Evolutionary conservation across 768 basidiomycete genomes (phyloP), one percentile per base, ranked within the genome.

Genomic region (Suillus cothurnatus): DNA sequence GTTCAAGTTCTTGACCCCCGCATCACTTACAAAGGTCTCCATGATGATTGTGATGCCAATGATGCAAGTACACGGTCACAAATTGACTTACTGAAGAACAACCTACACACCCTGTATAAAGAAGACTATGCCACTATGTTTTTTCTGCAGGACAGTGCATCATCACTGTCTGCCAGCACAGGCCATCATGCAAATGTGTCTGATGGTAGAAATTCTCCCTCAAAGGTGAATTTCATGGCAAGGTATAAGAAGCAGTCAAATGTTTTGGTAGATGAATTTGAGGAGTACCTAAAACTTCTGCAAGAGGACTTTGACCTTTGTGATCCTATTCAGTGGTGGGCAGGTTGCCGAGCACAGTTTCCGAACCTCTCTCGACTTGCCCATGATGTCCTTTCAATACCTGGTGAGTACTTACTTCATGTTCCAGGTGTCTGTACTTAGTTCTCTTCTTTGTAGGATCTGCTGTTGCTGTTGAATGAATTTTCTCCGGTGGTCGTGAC

Each of bases 341-440:
- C 26, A 8, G 49, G 49, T 26, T 15, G 6, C 49, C 3, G 6
- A 26, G 49, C 49, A 49, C 49, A 50, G 14, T 50, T 50, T 26
- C 49, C 23, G 4, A 50, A 50, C 49, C 26, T 50, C 23, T 50
- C 49, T 50, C 1, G 6, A 26, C 49, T 50, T 26, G 23, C 23
- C 0, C 49, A 6, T 15, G 23, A 50, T 26, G 2, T 50, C 14
- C 49, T 50, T 50, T 50, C 26, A 50, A 50, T 50, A 26, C 26
- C 49, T 50, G 26, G 26, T 50, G 49, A 50, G 49, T 50, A 47
- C n/a, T 47, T 12, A n/a, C 45, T 47, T 12, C 9, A 11, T 12
- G n/a, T 47, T n/a, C 45, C 45, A 47, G 45, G 45, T n/a, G n/a
- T 47, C 45, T 47, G 45, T 47, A 47, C n/a, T 47, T n/a, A 47